Percentiles rank a stretch among this genome's conserved stretches.
phyloP scores from a whole-genome alignment of 1,139 yeast genomes.

The Debaryomyces subglobosus region DNA sequence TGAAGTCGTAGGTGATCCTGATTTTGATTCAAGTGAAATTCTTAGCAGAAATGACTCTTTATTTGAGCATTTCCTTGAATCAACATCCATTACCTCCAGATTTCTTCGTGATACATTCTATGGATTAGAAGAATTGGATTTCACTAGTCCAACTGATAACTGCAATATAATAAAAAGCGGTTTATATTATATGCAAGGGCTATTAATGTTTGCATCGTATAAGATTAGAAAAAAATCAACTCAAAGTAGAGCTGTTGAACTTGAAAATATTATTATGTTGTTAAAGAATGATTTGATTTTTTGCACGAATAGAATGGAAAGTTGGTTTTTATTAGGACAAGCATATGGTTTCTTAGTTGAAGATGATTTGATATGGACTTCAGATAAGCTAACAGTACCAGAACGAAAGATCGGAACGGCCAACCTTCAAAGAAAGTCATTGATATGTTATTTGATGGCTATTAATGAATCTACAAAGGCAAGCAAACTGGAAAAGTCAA shows the following conservation, averaged over 20 bases:
- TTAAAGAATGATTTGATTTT: slow-evolving; percentile 68
- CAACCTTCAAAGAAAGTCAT: slow-evolving; percentile 65
- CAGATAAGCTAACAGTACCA: slow-evolving; percentile 71
- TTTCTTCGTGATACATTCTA: slow-evolving; percentile 58
- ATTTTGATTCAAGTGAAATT: slow-evolving; percentile 34
- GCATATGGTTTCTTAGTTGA: slow-evolving; percentile 81
- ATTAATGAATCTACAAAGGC: slow-evolving; percentile 48
- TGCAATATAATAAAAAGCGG: slow-evolving; percentile 46
- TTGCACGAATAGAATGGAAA: slow-evolving; percentile 71
- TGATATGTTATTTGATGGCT: slow-evolving; percentile 79
- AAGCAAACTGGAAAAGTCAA: slow-evolving; percentile 19
- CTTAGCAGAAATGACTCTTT: slow-evolving; percentile 46
- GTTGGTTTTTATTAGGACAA: slow-evolving; percentile 86
- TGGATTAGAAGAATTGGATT: slow-evolving; percentile 52
- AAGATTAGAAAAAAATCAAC: slow-evolving; percentile 69
- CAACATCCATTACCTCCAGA: slow-evolving; percentile 48
- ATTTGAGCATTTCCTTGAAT: slow-evolving; percentile 56
- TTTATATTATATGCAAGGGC: slow-evolving; percentile 72
- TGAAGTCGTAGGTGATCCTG: slow-evolving; percentile 74
- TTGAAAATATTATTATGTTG: slow-evolving; percentile 71
- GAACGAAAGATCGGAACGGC: slow-evolving; percentile 70
- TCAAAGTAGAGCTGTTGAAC: slow-evolving; percentile 80
- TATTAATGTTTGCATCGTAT: slow-evolving; percentile 66
- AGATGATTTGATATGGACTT: slow-evolving; percentile 88
- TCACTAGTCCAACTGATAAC: slow-evolving; percentile 23